phyloP scores from a whole-genome alignment of 352 stramenopile species.

The Phytophthora niederhauseri region DNA sequence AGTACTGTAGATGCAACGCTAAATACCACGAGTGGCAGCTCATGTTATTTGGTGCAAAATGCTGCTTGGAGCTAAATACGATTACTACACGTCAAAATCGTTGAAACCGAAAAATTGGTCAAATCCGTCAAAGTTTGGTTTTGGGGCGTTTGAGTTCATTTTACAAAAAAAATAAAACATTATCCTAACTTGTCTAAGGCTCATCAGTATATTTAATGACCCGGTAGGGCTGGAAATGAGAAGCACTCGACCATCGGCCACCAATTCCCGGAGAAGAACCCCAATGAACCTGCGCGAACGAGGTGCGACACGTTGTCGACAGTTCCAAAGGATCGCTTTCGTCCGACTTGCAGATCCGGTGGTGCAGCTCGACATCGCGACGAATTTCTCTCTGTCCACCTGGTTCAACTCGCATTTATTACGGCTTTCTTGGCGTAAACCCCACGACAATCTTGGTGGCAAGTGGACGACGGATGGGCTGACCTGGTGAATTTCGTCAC shows the following conservation, averaged over 20 bases:
- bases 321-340: not conserved
- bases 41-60: not conserved
- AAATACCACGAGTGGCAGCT: not conserved
- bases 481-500: not conserved
- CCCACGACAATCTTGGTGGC: not conserved
- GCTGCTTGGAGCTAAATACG: too few relatives aligned
- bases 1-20: too few relatives aligned
- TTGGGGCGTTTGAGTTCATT: too few relatives aligned
- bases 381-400: conserved; percentile 3
- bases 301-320: not conserved
- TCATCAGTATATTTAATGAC: too few relatives aligned
- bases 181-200: too few relatives aligned
- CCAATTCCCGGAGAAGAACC: not conserved
- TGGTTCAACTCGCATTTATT: conserved; percentile 19
- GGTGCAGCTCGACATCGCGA: conserved; percentile 7
- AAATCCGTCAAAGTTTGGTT: not conserved
- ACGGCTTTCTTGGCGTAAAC: conserved; percentile 1
- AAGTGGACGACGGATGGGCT: conserved; percentile 3
- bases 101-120: not conserved
- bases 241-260: not conserved
- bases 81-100: not conserved
- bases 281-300: not conserved
- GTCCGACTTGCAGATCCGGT: not conserved
- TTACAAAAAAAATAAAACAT: too few relatives aligned
- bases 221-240: not conserved